phyloP scores from a whole-genome alignment of 2,329 filamentous ascomycete species.

The Macrophomina pseudophaseolina region DNA sequence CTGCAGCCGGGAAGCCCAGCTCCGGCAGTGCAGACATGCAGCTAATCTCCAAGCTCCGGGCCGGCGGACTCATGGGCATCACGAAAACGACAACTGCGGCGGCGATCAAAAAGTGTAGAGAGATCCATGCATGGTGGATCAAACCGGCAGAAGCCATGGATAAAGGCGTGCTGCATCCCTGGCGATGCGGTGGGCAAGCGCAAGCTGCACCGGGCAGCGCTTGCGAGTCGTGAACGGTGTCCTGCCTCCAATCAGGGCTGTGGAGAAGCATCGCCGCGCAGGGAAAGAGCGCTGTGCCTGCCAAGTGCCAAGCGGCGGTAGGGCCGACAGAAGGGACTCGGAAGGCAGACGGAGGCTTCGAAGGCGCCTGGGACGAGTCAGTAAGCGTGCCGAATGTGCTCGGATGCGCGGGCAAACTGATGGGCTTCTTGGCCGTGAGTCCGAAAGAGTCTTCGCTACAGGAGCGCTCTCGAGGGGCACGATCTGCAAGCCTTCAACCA shows the following conservation, averaged over 20 bases:
- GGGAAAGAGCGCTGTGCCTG: background rate
- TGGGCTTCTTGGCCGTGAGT: background rate
- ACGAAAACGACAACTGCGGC: background rate
- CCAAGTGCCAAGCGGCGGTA: constrained; percentile 5
- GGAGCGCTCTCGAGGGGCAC: background rate
- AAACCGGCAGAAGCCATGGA: background rate
- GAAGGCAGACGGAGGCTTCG: background rate
- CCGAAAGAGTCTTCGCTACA: background rate
- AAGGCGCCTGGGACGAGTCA: background rate
- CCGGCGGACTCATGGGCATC: background rate
- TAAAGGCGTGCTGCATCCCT: background rate
- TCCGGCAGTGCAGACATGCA: no score
- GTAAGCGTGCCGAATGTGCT: background rate
- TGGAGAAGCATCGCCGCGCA: background rate
- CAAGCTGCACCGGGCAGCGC: background rate
- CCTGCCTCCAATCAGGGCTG: background rate
- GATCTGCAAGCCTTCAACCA: no score
- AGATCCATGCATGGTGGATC: background rate
- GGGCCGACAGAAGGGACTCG: background rate
- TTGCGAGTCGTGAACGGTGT: background rate
- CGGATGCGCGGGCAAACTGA: background rate
- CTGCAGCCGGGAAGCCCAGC: background rate
- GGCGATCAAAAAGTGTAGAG: background rate
- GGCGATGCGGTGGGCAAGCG: background rate
- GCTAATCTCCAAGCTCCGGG: background rate